Base-by-base conservation (phyloP, 163 green algal genomes). In the Volvox carteri region DNA sequence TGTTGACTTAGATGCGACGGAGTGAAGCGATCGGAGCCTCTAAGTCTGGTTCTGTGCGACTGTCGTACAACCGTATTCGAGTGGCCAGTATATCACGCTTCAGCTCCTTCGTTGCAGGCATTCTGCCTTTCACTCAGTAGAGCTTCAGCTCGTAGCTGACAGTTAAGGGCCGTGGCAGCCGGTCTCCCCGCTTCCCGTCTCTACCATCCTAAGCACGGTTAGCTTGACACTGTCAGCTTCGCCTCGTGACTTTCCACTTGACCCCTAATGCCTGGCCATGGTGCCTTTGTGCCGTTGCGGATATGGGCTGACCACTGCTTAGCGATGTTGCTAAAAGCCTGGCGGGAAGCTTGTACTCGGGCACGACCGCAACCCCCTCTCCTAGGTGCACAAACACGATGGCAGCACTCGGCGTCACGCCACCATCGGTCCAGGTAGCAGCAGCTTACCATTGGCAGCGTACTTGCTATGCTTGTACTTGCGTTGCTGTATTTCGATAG, bases 401-500 rank as follows among this genome's bases (percentile, higher is more conserved):
- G 48, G 48, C 75, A 84, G 37, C 78, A 75, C 39, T 0, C 35
- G 21, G 11, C 46, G 21, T 50, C 48, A 35, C 75, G 50, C 37
- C 54, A 75, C 2, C 30, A 56, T 3, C 35, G 75, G 11, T 21
- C 25, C 12, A 70, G 78, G 11, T 44, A 42, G 39, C 78, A 86
- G 39, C 78, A 86, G 28, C 14, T 75, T 2, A 39, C 54, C 19
- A 25, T 86, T 4, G 54, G 37, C 18, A 23, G 56, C 7, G 56
- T 86, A 5, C 56, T 86, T 1, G 28, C 37, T 14, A 30, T 75
- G 56, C 44, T 86, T 5, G 78, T 86, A 9, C 56, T 86, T 6
- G 54, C 58, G 28, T 58, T 86, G 9, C 56, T 86, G 3, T 86
- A 86, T 41, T 86, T 86, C 30, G 78, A 86, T 25, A 76, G 56